A percentile compares a stretch with the other conserved stretches of the same genome.
phyloP scores from a whole-genome alignment of 257 asterid species.

The Eustoma russellianum region DNA sequence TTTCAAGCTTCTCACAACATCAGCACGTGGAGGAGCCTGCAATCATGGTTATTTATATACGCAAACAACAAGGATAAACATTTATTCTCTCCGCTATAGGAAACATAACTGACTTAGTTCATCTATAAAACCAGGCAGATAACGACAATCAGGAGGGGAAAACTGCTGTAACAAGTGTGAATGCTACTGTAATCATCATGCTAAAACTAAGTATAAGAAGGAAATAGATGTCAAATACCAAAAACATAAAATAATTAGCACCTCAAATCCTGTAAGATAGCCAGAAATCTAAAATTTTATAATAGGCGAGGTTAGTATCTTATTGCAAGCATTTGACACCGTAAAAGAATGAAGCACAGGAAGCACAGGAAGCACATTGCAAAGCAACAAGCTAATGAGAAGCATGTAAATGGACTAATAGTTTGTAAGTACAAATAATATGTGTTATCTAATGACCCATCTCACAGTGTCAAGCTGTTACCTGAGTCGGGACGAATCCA shows the following conservation, averaged over 20 bases:
- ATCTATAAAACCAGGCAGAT: neutral
- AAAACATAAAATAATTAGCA: neutral
- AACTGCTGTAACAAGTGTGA: neutral
- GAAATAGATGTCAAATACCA: neutral
- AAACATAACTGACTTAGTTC: too few species aligned
- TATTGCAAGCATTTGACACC: too few species aligned
- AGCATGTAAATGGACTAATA: too few species aligned
- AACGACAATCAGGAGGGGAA: neutral
- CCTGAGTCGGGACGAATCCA: too few species aligned
- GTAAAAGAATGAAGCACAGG: too few species aligned
- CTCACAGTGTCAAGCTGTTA: too few species aligned
- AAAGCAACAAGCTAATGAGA: too few species aligned
- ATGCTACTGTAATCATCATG: neutral
- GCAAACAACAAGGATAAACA: too few species aligned
- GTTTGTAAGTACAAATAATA: too few species aligned
- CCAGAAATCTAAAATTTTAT: neutral
- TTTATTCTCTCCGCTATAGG: too few species aligned
- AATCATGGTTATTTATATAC: constrained; percentile 7
- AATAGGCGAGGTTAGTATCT: neutral
- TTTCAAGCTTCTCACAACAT: constrained; percentile 74
- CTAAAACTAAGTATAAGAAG: neutral
- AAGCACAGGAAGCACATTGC: too few species aligned
- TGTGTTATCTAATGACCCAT: too few species aligned
- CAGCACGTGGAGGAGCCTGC: constrained; percentile 99
- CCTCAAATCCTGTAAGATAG: neutral